phyloP scores from a whole-genome alignment of 2,329 filamentous ascomycete genomes.

The Fusarium pseudocircinatum region DNA sequence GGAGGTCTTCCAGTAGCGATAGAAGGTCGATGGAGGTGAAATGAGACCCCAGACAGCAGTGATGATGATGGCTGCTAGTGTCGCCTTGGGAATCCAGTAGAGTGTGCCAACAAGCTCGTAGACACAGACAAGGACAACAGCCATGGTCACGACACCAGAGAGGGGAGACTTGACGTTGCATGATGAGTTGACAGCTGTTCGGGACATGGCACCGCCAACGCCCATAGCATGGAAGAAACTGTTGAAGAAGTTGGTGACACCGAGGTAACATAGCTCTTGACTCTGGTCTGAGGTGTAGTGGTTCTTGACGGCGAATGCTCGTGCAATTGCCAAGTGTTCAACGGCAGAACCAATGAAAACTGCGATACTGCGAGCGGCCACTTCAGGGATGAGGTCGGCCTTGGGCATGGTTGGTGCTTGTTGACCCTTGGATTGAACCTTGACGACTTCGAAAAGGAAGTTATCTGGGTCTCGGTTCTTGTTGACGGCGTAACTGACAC shows the following conservation, averaged over 20 bases:
- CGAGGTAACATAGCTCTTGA: conserved; percentile 72
- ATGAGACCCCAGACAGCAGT: conserved; percentile 71
- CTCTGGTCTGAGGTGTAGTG: conserved; percentile 71
- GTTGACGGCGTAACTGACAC: conserved; percentile 71
- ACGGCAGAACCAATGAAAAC: conserved; percentile 69
- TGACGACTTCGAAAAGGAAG: conserved; percentile 65
- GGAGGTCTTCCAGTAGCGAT: conserved; percentile 71
- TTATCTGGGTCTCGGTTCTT: conserved; percentile 53
- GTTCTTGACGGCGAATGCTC: conserved; percentile 70
- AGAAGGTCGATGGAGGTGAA: conserved; percentile 66
- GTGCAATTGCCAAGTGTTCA: conserved; percentile 72
- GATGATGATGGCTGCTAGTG: conserved; percentile 72
- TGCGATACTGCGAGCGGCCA: conserved; percentile 64
- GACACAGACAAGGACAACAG: conserved; percentile 68
- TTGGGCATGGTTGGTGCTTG: conserved; percentile 59
- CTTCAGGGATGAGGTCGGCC: conserved; percentile 59
- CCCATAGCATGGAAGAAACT: conserved; percentile 72
- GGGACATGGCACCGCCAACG: conserved; percentile 72
- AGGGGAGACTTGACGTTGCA: conserved; percentile 70
- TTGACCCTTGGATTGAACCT: conserved; percentile 66
- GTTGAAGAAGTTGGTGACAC: conserved; percentile 70
- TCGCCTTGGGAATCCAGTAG: conserved; percentile 75
- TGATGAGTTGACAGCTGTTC: conserved; percentile 73
- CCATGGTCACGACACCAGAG: conserved; percentile 68
- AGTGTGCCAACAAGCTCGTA: conserved; percentile 69